A percentile compares a stretch with the other conserved stretches of the same genome.
Evolutionary conservation across 805 yeast genomes (phyloP).

Genomic region (Candida argentea): DNA sequence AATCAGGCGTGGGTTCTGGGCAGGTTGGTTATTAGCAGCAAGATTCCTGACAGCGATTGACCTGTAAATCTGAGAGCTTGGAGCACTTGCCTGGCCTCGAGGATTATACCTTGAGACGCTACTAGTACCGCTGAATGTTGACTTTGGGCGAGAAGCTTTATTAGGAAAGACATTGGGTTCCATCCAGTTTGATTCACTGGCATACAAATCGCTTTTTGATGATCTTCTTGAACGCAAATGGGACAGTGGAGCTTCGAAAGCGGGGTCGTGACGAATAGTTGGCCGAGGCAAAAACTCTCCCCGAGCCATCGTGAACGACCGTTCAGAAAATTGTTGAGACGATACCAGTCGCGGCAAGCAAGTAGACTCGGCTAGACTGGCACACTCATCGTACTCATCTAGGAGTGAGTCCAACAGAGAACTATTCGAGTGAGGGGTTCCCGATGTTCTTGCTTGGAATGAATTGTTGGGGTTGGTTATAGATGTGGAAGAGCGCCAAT

Average conservation of each 20-base stretch:
- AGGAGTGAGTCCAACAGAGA: conserved; percentile 30
- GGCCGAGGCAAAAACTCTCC: too few relatives aligned
- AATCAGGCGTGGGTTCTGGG: too few relatives aligned
- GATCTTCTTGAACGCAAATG: conserved; percentile 31
- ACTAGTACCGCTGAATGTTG: too few relatives aligned
- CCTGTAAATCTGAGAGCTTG: too few relatives aligned
- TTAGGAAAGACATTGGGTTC: conserved; percentile 31
- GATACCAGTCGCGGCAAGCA: conserved; percentile 20
- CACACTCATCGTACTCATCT: conserved; percentile 36
- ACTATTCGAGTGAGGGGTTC: conserved; percentile 4
- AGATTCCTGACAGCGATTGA: too few relatives aligned
- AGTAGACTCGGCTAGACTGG: conserved; percentile 14
- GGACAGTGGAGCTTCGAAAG: conserved; percentile 1
- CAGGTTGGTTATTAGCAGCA: too few relatives aligned
- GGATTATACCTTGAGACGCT: too few relatives aligned
- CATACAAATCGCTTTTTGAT: conserved; percentile 30
- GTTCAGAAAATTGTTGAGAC: conserved; percentile 14
- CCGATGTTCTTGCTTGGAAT: neutral
- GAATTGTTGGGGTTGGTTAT: conserved; percentile 1
- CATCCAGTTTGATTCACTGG: conserved; percentile 43
- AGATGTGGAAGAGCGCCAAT: conserved; percentile 19
- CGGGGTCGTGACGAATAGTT: neutral
- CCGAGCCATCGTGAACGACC: conserved; percentile 5
- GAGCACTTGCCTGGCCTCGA: too few relatives aligned
- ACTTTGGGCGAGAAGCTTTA: too few relatives aligned